These are phyloP conservation scores for Chlorella sp. DNA, from an alignment of 139 green algal genomes.

Conservation along the genomic window DNA sequence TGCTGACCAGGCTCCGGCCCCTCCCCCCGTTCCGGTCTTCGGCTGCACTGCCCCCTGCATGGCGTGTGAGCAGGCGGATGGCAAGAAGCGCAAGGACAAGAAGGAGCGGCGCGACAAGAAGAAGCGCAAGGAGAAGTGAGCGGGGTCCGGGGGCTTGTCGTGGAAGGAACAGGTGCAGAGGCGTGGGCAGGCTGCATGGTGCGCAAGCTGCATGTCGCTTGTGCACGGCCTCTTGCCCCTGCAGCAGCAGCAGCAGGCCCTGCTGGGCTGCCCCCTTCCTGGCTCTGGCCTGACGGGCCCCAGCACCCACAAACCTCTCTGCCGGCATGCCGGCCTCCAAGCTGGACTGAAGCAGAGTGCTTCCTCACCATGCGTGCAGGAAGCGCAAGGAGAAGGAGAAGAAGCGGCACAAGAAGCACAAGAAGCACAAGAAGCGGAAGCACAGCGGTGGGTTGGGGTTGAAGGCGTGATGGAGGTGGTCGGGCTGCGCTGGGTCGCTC, in stretches of 20 bases:
- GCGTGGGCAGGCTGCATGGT: not conserved
- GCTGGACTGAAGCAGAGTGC: too few species aligned
- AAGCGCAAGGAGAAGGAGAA: conserved; percentile 5
- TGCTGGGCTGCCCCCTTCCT: too few species aligned
- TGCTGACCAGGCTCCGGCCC: conserved; percentile 1
- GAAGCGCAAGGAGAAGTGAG: conserved; percentile 16
- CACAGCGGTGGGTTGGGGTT: not conserved
- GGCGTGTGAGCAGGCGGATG: not conserved
- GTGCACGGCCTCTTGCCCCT: too few species aligned
- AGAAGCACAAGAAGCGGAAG: conserved; percentile 23
- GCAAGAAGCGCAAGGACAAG: not conserved
- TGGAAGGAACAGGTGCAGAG: too few species aligned
- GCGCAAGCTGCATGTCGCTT: too few species aligned
- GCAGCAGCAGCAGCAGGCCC: too few species aligned
- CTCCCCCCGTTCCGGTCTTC: not conserved
- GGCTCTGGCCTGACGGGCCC: too few species aligned
- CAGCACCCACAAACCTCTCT: not conserved
- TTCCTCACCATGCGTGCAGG: not conserved
- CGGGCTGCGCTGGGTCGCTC: too few species aligned
- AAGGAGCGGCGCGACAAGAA: conserved; percentile 16
- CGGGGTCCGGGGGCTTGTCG: not conserved
- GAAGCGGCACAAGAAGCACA: conserved; percentile 14
- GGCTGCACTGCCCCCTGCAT: conserved; percentile 19
- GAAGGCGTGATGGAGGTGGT: not conserved
- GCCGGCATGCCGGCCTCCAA: not conserved